phyloP scores from a whole-genome alignment of 164 flowering plant genomes.

The Tinospora cordifolia region DNA sequence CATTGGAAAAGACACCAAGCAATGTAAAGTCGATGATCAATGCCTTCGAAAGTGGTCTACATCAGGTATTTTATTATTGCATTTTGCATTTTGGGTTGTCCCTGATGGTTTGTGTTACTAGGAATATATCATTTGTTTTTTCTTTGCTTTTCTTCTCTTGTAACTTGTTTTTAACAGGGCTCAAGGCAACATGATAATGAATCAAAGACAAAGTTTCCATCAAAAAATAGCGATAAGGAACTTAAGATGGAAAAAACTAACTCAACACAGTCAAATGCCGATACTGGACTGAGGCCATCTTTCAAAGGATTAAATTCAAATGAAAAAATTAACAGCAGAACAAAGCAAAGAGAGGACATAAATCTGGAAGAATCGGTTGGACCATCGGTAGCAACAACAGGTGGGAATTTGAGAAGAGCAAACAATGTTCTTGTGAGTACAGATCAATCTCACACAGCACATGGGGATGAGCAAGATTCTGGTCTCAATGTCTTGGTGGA shows the following conservation, averaged over 20 bases:
- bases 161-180: constrained; percentile 31
- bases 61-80: constrained; percentile 41
- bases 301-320: not conserved
- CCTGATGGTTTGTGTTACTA: constrained; percentile 1
- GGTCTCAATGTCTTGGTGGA: constrained; percentile 8
- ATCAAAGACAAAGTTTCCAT: constrained; percentile 12
- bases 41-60: constrained; percentile 50
- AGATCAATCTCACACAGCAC: constrained; percentile 6
- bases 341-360: constrained; percentile 3
- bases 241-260: constrained; percentile 8
- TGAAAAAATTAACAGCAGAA: not conserved
- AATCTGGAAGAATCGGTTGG: constrained; percentile 12
- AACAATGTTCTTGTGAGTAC: constrained; percentile 3
- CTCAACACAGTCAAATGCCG: not conserved
- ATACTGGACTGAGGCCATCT: not conserved
- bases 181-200: constrained; percentile 18
- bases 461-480: constrained; percentile 5
- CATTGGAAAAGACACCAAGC: constrained; percentile 35
- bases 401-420: constrained; percentile 13
- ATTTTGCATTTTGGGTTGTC: constrained; percentile 2
- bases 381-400: constrained; percentile 6
- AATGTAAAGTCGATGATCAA: constrained; percentile 60
- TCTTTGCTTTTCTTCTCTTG: constrained; percentile 6
- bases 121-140: not conserved
- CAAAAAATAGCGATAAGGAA: constrained; percentile 21